Base-by-base conservation (phyloP, 495 filamentous ascomycete genomes). In the Gamarada debralockiae region DNA sequence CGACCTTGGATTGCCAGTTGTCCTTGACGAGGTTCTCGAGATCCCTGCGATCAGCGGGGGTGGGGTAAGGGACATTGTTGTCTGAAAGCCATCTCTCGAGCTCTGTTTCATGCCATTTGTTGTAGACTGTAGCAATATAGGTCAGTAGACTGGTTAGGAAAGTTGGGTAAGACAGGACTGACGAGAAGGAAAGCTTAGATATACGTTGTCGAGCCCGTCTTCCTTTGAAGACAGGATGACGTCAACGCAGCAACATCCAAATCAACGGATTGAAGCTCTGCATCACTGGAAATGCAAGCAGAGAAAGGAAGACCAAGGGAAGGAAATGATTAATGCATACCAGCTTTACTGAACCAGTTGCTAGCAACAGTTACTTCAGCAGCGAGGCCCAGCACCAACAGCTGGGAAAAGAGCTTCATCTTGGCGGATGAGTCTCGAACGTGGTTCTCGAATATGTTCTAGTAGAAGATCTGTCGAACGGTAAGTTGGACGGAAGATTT, bases 51-150 rank as follows among this genome's bases (percentile, higher is more conserved):
- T 93, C 89, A n/a, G 90, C 85, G 14, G 87, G 84, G 4, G 79
- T 82, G 22, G 90, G 86, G 61, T 92, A 90, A 7, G 91, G 89
- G 51, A 98, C 80, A 68, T 95, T 80, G 71, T 98, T 82, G 61
- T 98, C 93, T 21, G 87, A 88, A 52, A 98, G 85, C 93, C 93
- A 98, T 62, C 93, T 80, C 74, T 98, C 92, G 10, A 98, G 80
- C 75, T 98, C 93, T 6, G 89, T 96, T 73, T 97, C 85, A 66
- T 97, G 92, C 93, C 93, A 98, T 67, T 92, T 97, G 74, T 97
- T 96, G 79, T 97, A 98, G 5, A 84, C 93, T 96, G 63, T 3
- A 12, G n/a, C 23, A 22, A n/a, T 10, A 29, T 4, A 29, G 27
- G 27, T 29, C 27, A 29, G 27, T 10, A 29, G 4, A 5, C 27